Evolutionary conservation across 208 protist species (phyloP).

Genomic region (Strigomonas culicis): DNA sequence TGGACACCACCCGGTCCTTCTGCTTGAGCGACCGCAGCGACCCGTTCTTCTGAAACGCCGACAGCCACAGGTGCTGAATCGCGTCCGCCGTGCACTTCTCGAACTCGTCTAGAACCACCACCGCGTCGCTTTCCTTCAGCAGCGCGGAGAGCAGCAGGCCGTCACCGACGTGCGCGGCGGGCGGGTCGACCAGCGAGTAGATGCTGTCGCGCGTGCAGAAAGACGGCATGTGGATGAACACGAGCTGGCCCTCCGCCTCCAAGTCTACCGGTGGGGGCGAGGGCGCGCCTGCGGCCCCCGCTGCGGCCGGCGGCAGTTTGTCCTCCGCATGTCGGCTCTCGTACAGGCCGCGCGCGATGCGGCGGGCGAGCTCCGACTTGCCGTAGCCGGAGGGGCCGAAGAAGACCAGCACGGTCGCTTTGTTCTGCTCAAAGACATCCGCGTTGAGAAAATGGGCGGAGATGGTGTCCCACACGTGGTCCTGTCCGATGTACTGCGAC

Average conservation of each 20-base stretch:
- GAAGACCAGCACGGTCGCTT: conserved; percentile 78
- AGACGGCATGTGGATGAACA: conserved; percentile 83
- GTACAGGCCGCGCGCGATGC: conserved; percentile 61
- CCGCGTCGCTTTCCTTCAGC: conserved; percentile 49
- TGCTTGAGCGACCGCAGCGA: conserved; percentile 81
- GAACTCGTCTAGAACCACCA: conserved; percentile 87
- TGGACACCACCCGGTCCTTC: conserved; percentile 62
- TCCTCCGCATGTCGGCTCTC: conserved; percentile 13
- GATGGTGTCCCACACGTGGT: conserved; percentile 51
- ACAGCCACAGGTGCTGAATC: conserved; percentile 84
- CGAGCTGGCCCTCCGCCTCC: conserved; percentile 62
- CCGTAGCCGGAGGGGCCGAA: conserved; percentile 85
- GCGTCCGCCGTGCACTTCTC: conserved; percentile 80
- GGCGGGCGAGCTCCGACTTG: conserved; percentile 78
- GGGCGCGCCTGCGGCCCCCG: neutral
- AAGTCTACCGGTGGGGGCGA: conserved; percentile 17
- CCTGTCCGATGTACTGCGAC: conserved; percentile 75
- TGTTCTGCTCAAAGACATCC: conserved; percentile 60
- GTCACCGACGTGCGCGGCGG: conserved; percentile 76
- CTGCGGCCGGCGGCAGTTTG: neutral
- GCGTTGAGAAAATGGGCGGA: conserved; percentile 51
- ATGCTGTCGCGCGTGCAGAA: conserved; percentile 86
- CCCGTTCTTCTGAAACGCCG: conserved; percentile 85
- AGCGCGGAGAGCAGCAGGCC: conserved; percentile 80
- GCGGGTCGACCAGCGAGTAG: conserved; percentile 87